Conservation (phyloP, 2,329 filamentous ascomycete species). For the Hypoxylon sp. region DNA sequence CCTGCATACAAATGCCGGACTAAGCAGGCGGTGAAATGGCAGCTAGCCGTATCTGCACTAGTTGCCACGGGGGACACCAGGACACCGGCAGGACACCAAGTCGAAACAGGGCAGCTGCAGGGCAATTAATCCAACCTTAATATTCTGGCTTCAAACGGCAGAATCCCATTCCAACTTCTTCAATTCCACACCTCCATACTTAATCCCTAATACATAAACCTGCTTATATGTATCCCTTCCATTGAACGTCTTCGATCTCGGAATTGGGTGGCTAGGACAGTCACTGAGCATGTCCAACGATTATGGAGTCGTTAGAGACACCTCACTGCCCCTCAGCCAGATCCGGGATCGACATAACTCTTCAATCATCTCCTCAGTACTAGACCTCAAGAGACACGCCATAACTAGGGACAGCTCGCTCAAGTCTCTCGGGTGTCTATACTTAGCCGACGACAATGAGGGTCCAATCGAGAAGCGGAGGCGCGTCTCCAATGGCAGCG, state of each 20-base stretch:
- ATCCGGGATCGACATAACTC: constrained; percentile 43
- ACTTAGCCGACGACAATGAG: constrained; percentile 37
- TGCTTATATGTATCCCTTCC: constrained; percentile 1
- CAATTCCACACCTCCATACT: no score
- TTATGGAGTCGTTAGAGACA: constrained; percentile 48
- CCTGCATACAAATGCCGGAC: constrained; percentile 14
- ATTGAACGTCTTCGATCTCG: constrained; percentile 15
- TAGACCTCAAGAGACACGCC: constrained; percentile 44
- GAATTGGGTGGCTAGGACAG: constrained; percentile 24
- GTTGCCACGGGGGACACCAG: not conserved
- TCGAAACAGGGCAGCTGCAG: no score
- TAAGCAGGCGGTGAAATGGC: constrained; percentile 14
- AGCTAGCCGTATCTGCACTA: constrained; percentile 11
- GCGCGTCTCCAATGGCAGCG: constrained; percentile 42
- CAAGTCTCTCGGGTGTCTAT: constrained; percentile 49
- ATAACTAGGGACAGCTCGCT: constrained; percentile 48
- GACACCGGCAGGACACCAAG: not conserved
- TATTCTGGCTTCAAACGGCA: constrained; percentile 16
- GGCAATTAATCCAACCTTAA: constrained; percentile 1
- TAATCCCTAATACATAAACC: no score
- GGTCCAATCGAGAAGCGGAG: constrained; percentile 47
- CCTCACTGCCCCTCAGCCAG: constrained; percentile 46
- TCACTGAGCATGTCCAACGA: constrained; percentile 46
- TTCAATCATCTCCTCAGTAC: constrained; percentile 45
- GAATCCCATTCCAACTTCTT: constrained; percentile 15